Evolutionary conservation across 805 yeast genomes (phyloP).

Genomic region (Kodamaea fukazawae): DNA sequence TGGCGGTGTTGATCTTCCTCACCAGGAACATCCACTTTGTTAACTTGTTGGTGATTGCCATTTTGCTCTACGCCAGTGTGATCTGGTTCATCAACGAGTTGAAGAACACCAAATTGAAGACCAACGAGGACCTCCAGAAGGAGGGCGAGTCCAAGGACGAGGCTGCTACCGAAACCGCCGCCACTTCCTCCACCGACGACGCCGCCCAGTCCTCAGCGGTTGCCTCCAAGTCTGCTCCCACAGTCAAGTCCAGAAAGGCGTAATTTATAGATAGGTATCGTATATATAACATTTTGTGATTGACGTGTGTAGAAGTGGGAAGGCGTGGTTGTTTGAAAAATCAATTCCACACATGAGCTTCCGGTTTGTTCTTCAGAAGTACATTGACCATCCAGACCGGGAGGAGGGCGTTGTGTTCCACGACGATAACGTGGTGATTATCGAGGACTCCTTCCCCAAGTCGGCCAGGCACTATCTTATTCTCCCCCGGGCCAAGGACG

Average conservation of each 20-base stretch:
- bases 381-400: constrained; percentile 43
- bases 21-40: constrained; percentile 67
- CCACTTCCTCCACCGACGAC: neutral
- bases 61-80: constrained; percentile 71
- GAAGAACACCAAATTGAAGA: constrained; percentile 44
- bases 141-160: no score
- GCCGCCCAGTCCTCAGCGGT: constrained; percentile 4
- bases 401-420: constrained; percentile 40
- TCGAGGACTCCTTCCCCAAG: constrained; percentile 64
- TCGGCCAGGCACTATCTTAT: constrained; percentile 58
- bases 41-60: constrained; percentile 54
- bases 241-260: constrained; percentile 12
- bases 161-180: no score
- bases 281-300: neutral
- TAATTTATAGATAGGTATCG: neutral
- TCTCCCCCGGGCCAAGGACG: constrained; percentile 47
- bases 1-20: constrained; percentile 55
- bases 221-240: constrained; percentile 3
- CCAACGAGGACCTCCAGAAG: constrained; percentile 38
- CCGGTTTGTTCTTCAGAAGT: constrained; percentile 45
- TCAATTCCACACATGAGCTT: constrained; percentile 41
- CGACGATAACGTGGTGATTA: constrained; percentile 54
- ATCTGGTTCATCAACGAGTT: constrained; percentile 86
- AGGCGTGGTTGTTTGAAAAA: no score
- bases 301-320: neutral